Evolutionary conservation across 176 grass and related monocot species (phyloP).

Genomic region (Themeda triandra): DNA sequence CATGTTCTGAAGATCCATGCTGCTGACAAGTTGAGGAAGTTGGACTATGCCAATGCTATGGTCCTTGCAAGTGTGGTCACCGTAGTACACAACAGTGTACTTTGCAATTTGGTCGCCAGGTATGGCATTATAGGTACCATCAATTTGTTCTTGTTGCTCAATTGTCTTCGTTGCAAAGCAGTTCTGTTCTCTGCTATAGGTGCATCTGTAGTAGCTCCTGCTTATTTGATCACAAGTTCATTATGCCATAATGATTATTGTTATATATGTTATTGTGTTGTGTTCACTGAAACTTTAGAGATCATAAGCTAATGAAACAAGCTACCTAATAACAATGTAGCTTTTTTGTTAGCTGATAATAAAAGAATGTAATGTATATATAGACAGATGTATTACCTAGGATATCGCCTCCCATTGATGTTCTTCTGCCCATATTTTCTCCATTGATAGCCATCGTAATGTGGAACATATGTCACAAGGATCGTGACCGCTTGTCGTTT

Average conservation of each 20-base stretch:
- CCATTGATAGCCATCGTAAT: slow-evolving; percentile 4
- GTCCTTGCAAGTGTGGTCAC: not conserved
- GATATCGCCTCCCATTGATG: not conserved
- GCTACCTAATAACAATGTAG: not conserved
- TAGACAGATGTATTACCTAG: not conserved
- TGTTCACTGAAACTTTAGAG: not conserved
- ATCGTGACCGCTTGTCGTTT: not conserved
- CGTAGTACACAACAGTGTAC: not conserved
- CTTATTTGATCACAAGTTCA: not conserved
- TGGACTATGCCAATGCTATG: not conserved
- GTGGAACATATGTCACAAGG: not conserved
- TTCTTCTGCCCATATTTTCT: slow-evolving; percentile 19
- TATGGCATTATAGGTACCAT: not conserved
- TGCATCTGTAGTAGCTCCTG: slow-evolving; percentile 43
- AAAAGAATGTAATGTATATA: not conserved
- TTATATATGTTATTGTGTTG: not conserved
- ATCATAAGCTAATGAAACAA: not conserved
- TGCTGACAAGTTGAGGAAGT: not conserved
- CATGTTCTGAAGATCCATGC: not conserved
- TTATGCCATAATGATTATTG: not conserved
- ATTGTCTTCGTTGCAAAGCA: slow-evolving; percentile 35
- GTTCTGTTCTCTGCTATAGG: slow-evolving; percentile 27
- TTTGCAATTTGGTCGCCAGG: not conserved
- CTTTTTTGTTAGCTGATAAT: too few relatives aligned
- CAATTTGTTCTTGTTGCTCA: slow-evolving; percentile 8